These are phyloP conservation scores for Diplodia intermedia DNA, from an alignment of 2,329 filamentous ascomycete genomes.

Conservation along the genomic window DNA sequence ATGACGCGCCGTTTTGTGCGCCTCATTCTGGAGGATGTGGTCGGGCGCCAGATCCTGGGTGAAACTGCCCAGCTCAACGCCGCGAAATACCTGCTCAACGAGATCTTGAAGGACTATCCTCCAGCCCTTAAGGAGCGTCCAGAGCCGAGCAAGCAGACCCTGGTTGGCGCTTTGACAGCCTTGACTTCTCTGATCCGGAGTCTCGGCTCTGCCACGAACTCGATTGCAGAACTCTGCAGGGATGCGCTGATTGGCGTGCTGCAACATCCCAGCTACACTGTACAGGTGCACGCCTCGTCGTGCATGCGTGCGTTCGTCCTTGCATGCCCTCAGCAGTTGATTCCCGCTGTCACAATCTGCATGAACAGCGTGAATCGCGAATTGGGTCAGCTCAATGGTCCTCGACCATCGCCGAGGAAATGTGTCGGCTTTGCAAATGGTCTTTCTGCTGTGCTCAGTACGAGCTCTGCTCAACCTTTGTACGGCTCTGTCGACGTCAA, in stretches of 20 bases:
- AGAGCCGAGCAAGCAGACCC: slow-evolving; percentile 85
- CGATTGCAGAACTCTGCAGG: slow-evolving; percentile 80
- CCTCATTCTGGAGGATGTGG: slow-evolving; percentile 80
- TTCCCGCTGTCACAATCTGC: slow-evolving; percentile 91
- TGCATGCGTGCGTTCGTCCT: slow-evolving; percentile 87
- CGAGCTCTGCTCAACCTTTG: slow-evolving; percentile 83
- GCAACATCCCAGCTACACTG: slow-evolving; percentile 94
- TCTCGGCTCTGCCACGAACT: slow-evolving; percentile 81
- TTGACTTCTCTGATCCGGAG: slow-evolving; percentile 78
- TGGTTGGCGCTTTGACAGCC: slow-evolving; percentile 80
- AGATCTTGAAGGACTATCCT: slow-evolving; percentile 92
- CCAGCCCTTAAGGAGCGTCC: slow-evolving; percentile 84
- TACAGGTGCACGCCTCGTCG: slow-evolving; percentile 86
- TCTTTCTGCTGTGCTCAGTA: slow-evolving; percentile 87
- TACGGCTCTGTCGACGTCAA: slow-evolving; percentile 97
- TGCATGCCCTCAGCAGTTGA: slow-evolving; percentile 88
- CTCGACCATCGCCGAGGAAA: slow-evolving; percentile 77
- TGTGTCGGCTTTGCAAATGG: slow-evolving; percentile 93
- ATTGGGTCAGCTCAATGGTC: slow-evolving; percentile 75
- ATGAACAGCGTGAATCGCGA: slow-evolving; percentile 95
- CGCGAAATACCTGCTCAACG: slow-evolving; percentile 81
- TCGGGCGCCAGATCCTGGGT: slow-evolving; percentile 81
- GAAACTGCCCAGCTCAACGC: slow-evolving; percentile 88
- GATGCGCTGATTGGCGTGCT: slow-evolving; percentile 89
- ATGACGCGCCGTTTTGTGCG: slow-evolving; percentile 85